Base-by-base conservation (phyloP, 2,329 filamentous ascomycete genomes). In the Trichoderma polysporum region DNA sequence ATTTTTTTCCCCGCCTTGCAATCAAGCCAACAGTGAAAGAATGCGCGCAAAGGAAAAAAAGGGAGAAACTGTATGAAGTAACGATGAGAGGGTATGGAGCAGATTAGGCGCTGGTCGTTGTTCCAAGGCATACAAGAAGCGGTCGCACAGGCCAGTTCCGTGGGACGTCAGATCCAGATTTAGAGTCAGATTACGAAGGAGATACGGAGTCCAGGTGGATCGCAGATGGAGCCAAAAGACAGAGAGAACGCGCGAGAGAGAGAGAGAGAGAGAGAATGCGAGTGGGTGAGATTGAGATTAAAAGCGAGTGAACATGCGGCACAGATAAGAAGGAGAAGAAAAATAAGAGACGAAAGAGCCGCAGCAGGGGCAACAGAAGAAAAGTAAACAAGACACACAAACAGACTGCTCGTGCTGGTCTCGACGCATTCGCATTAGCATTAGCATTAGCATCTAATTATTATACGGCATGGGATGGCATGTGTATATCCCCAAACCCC, bases 161-260 rank as follows among this genome's bases (percentile, higher is more conserved):
- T 41, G 54, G 37, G 56, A 59, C 27, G 56, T 41, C 49, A 53
- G 59, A 53, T 62, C 47, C 59, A 62, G 59, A 53, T 62, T 53
- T 31, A 33, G 35, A 62, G 59, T 50, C 59, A 47, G 53, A 41
- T 53, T 53, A 41, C 33, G 22, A 31, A 10, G 22, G 33, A 35
- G 29, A 29, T 33, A 53, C 33, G 9, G 27, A 37, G 15, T 37
- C n/a, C n/a, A 33, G 59, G 59, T 53, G 47, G 59, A 62, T 62
- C 59, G 59, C 12, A 17, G 59, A 62, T 62, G 33, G 59, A 53
- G 33, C 22, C 33, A 10, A 29, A 15, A 22, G 45, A 19, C 22
- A 27, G 9, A 17, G 19, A 50, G 22, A 50, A 15, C 22, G 58
- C 19, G 15, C 17, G 25, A 62, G 35, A 37, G 47, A 29, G 27